These are phyloP conservation scores for Leptomonas seymouri DNA, from an alignment of 208 protist genomes.

Conservation along the genomic window DNA sequence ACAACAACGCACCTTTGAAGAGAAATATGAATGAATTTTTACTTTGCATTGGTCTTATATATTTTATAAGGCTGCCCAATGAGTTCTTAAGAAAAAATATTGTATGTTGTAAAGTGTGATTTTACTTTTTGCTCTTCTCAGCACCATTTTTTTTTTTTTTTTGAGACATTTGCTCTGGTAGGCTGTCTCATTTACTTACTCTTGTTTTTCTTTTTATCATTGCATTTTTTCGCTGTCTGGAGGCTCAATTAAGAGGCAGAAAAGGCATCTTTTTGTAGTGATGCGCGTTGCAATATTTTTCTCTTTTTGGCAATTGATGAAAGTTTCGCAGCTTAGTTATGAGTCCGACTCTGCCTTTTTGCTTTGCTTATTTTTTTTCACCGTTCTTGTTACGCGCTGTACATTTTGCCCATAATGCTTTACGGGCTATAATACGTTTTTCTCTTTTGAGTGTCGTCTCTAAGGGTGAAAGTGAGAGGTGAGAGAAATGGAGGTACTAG, in stretches of 20 bases:
- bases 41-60: too few species aligned
- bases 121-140: neutral
- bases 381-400: neutral
- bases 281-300: conserved; percentile 18
- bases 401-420: too few species aligned
- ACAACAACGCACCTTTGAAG: neutral
- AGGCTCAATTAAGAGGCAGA: too few species aligned
- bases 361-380: neutral
- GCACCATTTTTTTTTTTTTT: neutral
- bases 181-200: neutral
- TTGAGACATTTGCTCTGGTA: neutral
- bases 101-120: neutral
- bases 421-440: too few species aligned
- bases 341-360: neutral
- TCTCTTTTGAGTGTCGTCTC: too few species aligned
- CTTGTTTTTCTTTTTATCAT: too few species aligned
- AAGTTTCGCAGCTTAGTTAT: neutral
- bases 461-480: too few species aligned
- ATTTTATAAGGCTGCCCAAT: neutral
- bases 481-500: too few species aligned
- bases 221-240: too few species aligned
- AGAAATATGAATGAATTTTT: neutral
- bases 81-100: neutral
- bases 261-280: too few species aligned
- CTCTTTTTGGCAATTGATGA: conserved; percentile 1